These are phyloP conservation scores for Dothistroma pini DNA, from an alignment of 2,329 filamentous ascomycete species.

Conservation along the genomic window DNA sequence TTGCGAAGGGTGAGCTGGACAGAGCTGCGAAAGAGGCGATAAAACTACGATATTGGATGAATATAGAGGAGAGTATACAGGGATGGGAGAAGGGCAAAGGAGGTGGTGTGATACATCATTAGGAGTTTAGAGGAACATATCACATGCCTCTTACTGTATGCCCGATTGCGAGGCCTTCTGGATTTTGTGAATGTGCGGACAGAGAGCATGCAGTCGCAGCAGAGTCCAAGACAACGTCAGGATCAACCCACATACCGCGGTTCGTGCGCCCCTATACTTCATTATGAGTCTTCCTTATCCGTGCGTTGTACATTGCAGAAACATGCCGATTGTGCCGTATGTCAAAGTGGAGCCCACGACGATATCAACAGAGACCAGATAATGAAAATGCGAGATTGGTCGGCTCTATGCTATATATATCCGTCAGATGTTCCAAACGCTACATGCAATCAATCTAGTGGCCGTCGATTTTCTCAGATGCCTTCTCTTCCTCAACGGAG, in stretches of 20 bases:
- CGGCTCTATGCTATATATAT: constrained; percentile 2
- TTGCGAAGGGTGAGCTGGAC: constrained; percentile 63
- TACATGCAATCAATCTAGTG: constrained; percentile 7
- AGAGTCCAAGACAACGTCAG: not conserved
- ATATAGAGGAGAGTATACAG: constrained; percentile 73
- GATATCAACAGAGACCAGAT: not conserved
- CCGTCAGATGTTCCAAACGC: not conserved
- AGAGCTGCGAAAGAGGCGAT: constrained; percentile 69
- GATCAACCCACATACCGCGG: not conserved
- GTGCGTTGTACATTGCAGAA: too few species aligned
- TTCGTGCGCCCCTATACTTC: too few species aligned
- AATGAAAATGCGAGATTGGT: not conserved
- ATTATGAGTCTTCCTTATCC: too few species aligned
- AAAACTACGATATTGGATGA: constrained; percentile 82
- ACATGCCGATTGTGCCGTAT: not conserved
- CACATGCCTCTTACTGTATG: not conserved
- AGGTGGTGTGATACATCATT: constrained; percentile 32
- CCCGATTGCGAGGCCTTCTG: too few species aligned
- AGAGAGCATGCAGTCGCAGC: not conserved
- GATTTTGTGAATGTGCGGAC: too few species aligned
- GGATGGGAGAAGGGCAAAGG: constrained; percentile 77
- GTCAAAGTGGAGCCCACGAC: not conserved
- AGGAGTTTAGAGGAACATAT: not conserved
- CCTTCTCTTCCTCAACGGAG: constrained; percentile 21
- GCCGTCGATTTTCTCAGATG: constrained; percentile 12